Conservation (phyloP, 306 rosid genomes). For the Prunus dulcis region DNA sequence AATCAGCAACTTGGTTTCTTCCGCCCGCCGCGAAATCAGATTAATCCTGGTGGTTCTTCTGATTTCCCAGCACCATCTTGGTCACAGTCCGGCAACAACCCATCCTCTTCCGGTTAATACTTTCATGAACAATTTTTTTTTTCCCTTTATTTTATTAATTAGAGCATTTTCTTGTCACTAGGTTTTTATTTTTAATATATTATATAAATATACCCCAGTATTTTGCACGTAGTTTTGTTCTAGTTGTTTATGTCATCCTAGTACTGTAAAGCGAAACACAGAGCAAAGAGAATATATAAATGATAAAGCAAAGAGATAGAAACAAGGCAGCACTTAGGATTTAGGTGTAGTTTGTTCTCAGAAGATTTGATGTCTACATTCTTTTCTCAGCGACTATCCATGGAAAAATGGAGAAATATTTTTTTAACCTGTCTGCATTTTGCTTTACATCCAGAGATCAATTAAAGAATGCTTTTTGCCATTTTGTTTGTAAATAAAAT, state of each 20-base stretch:
- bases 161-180: slow-evolving; percentile 4
- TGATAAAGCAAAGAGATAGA: background rate
- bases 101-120: slow-evolving; percentile 52
- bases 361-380: slow-evolving; percentile 15
- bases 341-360: background rate
- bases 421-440: background rate
- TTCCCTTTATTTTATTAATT: slow-evolving; percentile 12
- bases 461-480: background rate
- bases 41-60: slow-evolving; percentile 16
- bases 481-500: background rate
- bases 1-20: slow-evolving; percentile 38
- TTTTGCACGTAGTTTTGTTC: slow-evolving; percentile 7
- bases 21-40: slow-evolving; percentile 37
- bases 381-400: background rate
- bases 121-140: slow-evolving; percentile 1
- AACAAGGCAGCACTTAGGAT: slow-evolving; percentile 3
- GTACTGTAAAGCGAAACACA: slow-evolving; percentile 1
- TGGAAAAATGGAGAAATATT: slow-evolving; percentile 17
- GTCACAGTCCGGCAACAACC: slow-evolving; percentile 55
- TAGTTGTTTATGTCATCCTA: background rate
- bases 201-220: background rate
- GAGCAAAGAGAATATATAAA: background rate
- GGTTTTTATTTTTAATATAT: background rate
- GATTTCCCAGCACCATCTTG: slow-evolving; percentile 44
- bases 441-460: background rate